Evolutionary conservation across 148 eudicot genomes (phyloP).

Genomic region (Vaccinium corymbosum): DNA sequence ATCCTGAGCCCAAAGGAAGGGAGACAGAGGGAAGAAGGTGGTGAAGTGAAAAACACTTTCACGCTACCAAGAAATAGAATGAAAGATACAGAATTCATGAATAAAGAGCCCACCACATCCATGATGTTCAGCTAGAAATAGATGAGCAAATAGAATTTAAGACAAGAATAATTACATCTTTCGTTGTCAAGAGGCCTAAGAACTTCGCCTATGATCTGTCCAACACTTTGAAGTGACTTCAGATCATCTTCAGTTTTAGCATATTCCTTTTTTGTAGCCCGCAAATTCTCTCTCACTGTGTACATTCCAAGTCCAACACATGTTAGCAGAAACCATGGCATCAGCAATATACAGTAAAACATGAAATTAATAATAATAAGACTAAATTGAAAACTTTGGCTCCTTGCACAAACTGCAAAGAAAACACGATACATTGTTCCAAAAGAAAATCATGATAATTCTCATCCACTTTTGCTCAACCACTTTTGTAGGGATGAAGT

Average conservation of each 20-base stretch:
- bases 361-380: not conserved
- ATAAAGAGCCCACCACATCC: not conserved
- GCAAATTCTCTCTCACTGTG: slow-evolving; percentile 70
- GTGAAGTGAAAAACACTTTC: not conserved
- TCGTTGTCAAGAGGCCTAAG: slow-evolving; percentile 96
- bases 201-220: slow-evolving; percentile 99
- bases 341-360: not conserved
- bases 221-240: slow-evolving; percentile 98
- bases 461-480: not conserved
- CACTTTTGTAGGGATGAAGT: not conserved
- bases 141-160: not conserved
- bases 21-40: not conserved
- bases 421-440: not conserved
- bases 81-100: not conserved
- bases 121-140: slow-evolving; percentile 1
- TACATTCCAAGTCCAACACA: slow-evolving; percentile 10
- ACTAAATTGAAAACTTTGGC: not conserved
- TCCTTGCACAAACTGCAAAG: not conserved
- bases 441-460: not conserved
- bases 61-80: not conserved
- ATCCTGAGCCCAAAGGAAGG: not conserved
- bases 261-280: slow-evolving; percentile 78
- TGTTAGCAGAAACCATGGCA: slow-evolving; percentile 1
- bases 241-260: slow-evolving; percentile 94
- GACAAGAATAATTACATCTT: slow-evolving; percentile 46